Conservation (phyloP, 2,329 filamentous ascomycete genomes). For the Fusarium oligoseptatum region DNA sequence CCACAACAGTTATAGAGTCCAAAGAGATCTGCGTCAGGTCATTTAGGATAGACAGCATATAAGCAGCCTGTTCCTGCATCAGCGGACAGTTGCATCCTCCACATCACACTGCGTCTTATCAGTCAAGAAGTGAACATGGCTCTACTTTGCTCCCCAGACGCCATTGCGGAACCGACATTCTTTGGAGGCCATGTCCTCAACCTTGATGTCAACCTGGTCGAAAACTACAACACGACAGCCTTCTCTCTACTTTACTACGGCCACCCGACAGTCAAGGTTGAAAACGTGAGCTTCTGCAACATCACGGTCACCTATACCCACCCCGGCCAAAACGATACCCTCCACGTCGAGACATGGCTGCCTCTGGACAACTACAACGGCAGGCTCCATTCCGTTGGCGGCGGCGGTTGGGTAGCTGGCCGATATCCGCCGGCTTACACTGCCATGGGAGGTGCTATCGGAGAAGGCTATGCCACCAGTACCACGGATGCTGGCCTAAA, state of each 20-base stretch:
- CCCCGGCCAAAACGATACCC: not conserved
- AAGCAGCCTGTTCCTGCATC: not conserved
- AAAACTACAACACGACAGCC: not conserved
- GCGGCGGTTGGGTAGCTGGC: not conserved
- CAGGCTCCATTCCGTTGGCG: not conserved
- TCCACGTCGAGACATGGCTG: not conserved
- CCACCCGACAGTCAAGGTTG: not conserved
- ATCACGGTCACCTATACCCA: not conserved
- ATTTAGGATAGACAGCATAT: not conserved
- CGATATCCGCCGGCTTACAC: not conserved
- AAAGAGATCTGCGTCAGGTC: not conserved
- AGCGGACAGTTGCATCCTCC: not conserved
- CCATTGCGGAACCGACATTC: not conserved
- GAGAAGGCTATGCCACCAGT: not conserved
- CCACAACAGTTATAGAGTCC: not conserved
- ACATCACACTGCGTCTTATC: not conserved
- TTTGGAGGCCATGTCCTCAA: not conserved
- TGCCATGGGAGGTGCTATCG: not conserved
- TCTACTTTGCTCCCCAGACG: not conserved
- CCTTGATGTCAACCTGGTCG: not conserved
- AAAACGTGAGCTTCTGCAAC: not conserved
- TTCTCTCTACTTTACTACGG: not conserved
- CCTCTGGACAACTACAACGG: not conserved
- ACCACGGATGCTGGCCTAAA: not conserved
- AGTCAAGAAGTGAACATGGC: not conserved